phyloP scores from a whole-genome alignment of 805 yeast species.

The Saturnispora silvae region DNA sequence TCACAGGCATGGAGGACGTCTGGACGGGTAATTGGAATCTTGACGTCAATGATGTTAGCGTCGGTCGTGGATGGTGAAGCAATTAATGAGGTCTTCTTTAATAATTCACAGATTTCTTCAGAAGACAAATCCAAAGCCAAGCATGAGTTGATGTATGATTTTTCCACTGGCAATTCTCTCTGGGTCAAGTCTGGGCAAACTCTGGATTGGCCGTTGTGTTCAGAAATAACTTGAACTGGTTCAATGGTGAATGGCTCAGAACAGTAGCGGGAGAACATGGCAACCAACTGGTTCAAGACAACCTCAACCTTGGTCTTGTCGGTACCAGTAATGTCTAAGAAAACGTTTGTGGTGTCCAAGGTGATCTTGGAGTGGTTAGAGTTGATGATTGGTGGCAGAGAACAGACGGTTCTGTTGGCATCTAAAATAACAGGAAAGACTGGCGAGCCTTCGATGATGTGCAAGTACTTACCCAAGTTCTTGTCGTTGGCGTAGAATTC shows the following conservation, averaged over 20 bases:
- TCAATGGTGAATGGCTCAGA: conserved; percentile 75
- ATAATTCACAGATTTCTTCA: conserved; percentile 54
- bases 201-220: conserved; percentile 69
- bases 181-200: conserved; percentile 63
- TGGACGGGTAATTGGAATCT: conserved; percentile 88
- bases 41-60: conserved; percentile 46
- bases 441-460: conserved; percentile 78
- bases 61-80: conserved; percentile 44
- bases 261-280: conserved; percentile 91
- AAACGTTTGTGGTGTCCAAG: conserved; percentile 73
- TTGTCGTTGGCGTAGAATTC: conserved; percentile 87
- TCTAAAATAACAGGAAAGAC: conserved; percentile 88
- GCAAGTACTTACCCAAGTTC: conserved; percentile 80
- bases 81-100: conserved; percentile 70
- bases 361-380: conserved; percentile 84
- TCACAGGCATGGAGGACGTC: conserved; percentile 96
- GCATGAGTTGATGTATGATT: conserved; percentile 81
- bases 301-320: conserved; percentile 90
- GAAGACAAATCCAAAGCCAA: conserved; percentile 71
- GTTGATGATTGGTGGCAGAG: conserved; percentile 95
- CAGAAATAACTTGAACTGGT: conserved; percentile 77
- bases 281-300: conserved; percentile 84
- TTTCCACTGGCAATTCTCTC: conserved; percentile 63
- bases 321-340: conserved; percentile 90
- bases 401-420: conserved; percentile 63